Evolutionary conservation across 2,329 filamentous ascomycete genomes (phyloP), one percentile per base, ranked within the genome.

Genomic region (Fusarium begoniae): DNA sequence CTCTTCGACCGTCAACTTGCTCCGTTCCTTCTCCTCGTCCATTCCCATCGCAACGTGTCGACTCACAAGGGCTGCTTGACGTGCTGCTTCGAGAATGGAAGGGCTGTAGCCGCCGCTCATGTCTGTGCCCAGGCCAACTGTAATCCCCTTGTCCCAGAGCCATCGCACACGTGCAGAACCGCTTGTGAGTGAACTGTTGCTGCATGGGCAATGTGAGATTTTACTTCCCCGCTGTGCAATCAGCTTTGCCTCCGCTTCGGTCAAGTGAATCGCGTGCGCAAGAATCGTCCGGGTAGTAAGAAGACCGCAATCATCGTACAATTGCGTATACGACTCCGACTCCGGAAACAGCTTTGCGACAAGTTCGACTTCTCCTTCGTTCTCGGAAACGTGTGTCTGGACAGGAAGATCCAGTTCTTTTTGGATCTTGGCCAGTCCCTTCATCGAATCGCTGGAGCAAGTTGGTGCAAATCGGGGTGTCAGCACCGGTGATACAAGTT

Each of bases 351-450:
- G 79, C 15, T 89, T 77, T 22, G 84, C 82, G 4, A 98, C 95
- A 2, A 97, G 88, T 7, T 84, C 85, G 43, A 96, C 85, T 83
- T 98, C 96, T 75, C 85, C 84, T 18, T 83, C 84, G 82, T 98
- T 98, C 81, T 98, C 96, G 0, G 92, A 93, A 62, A 98, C 90
- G 83, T 98, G 96, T 12, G 96, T 98, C 84, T 98, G 96, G 43
- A 95, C 87, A 1, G 92, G 92, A 7, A 96, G 84, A 32, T 86
- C 83, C 7, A 88, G 90, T 59, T 91, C 86, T 12, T 83, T 82
- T 11, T 92, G 92, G 10, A 98, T 83, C 3, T 83, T 79, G 0
- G 92, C 93, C 9, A 98, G 87, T 0, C 83, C 85, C 1, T 80
- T 76, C 80, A 98, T 88, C n/a, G 89, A 85, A 70, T 87, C 88